Percentiles rank a stretch among this genome's conserved stretches.
phyloP scores from a whole-genome alignment of 768 basidiomycete species.

The Podaxis rugospora region DNA sequence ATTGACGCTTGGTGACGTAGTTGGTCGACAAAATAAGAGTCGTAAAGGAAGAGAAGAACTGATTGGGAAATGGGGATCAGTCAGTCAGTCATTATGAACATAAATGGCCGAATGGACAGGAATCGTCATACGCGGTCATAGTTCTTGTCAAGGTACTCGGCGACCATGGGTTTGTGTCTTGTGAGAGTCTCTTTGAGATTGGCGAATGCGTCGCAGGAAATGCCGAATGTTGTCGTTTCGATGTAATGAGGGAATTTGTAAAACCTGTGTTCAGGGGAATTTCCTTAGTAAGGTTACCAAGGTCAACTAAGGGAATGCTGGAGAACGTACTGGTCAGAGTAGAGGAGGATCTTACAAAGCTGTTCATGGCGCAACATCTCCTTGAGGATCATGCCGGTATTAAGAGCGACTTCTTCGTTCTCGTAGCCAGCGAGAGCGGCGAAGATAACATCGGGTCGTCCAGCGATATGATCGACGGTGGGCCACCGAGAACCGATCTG shows the following conservation, averaged over 20 bases:
- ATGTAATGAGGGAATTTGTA: conserved; percentile 97
- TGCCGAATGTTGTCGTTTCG: conserved; percentile 95
- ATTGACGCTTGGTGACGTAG: conserved; percentile 99
- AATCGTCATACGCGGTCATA: conserved; percentile 76
- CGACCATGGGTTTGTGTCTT: conserved; percentile 97
- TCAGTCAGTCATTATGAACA: conserved; percentile 12
- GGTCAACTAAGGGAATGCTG: conserved; percentile 8
- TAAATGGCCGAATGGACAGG: conserved; percentile 9
- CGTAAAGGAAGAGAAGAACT: conserved; percentile 97
- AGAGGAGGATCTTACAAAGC: conserved; percentile 81
- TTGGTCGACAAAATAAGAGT: conserved; percentile 90
- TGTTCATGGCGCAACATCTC: conserved; percentile 96
- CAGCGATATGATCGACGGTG: conserved; percentile 91
- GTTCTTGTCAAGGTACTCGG: conserved; percentile 93
- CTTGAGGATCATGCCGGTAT: conserved; percentile 96
- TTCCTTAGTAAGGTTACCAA: conserved; percentile 7
- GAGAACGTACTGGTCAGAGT: conserved; percentile 84
- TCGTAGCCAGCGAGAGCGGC: conserved; percentile 87
- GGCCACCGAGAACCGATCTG: conserved; percentile 94
- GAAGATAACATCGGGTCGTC: conserved; percentile 72
- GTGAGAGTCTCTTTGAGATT: conserved; percentile 98
- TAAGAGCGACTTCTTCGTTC: conserved; percentile 94
- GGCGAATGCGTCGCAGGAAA: conserved; percentile 96
- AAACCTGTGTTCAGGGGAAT: conserved; percentile 52
- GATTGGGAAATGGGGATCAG: conserved; percentile 7